A percentile compares a stretch with the other conserved stretches of the same genome.
Evolutionary conservation across 1,139 yeast genomes (phyloP).

Genomic region (Pneumocystis murina): DNA sequence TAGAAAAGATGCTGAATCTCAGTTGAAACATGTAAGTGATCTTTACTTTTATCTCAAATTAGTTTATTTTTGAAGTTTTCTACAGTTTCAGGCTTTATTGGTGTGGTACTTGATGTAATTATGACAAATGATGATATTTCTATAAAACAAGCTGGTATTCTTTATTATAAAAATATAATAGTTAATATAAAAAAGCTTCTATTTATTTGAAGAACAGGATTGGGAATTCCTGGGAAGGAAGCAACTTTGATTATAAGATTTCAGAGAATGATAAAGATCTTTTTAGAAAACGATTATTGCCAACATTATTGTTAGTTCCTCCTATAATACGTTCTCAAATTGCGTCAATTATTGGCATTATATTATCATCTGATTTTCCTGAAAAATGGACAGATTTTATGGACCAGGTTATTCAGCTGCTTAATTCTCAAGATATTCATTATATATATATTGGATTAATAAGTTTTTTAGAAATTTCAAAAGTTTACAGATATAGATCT

Average conservation of each 20-base stretch:
- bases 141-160: conserved; percentile 17
- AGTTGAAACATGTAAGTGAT: conserved; percentile 32
- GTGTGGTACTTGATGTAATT: conserved; percentile 69
- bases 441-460: conserved; percentile 62
- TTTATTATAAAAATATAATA: background rate
- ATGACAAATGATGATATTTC: conserved; percentile 20
- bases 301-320: conserved; percentile 32
- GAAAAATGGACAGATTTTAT: conserved; percentile 54
- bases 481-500: conserved; percentile 63
- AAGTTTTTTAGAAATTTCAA: conserved; percentile 57
- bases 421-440: conserved; percentile 39
- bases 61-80: conserved; percentile 7
- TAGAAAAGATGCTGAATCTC: conserved; percentile 55
- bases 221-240: conserved; percentile 44
- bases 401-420: conserved; percentile 41
- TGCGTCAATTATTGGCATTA: conserved; percentile 51
- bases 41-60: conserved; percentile 2
- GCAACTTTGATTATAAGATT: conserved; percentile 27
- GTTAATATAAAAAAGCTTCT: conserved; percentile 40
- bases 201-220: conserved; percentile 73
- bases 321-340: conserved; percentile 40
- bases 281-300: conserved; percentile 47
- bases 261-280: conserved; percentile 58
- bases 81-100: conserved; percentile 50
- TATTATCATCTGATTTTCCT: conserved; percentile 59